These are phyloP conservation scores for Alternaria tenuissima DNA, from an alignment of 2,329 filamentous ascomycete species.

Conservation along the genomic window DNA sequence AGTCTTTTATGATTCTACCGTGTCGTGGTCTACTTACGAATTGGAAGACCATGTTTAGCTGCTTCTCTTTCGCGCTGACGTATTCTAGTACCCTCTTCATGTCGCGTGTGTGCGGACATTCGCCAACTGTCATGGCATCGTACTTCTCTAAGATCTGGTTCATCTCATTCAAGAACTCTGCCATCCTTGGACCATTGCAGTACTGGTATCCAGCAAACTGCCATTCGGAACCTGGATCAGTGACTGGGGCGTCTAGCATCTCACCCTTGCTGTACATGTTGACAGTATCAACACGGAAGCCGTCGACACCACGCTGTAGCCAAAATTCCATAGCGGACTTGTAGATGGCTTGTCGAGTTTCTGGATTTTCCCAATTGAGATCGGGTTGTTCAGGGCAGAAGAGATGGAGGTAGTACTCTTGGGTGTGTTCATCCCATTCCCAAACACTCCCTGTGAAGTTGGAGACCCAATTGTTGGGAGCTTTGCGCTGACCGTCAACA, in stretches of 20 bases:
- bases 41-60: slow-evolving; percentile 73
- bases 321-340: slow-evolving; percentile 76
- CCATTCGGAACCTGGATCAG: slow-evolving; percentile 42
- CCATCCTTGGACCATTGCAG: slow-evolving; percentile 73
- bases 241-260: slow-evolving; percentile 45
- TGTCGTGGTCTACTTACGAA: slow-evolving; percentile 44
- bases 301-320: slow-evolving; percentile 72
- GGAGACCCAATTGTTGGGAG: slow-evolving; percentile 79
- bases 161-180: slow-evolving; percentile 74
- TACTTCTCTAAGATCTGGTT: slow-evolving; percentile 65
- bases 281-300: slow-evolving; percentile 53
- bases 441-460: slow-evolving; percentile 70
- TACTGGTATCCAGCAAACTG: slow-evolving; percentile 59
- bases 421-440: slow-evolving; percentile 75
- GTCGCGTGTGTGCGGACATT: slow-evolving; percentile 70
- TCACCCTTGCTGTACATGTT: slow-evolving; percentile 51
- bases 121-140: slow-evolving; percentile 74
- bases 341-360: slow-evolving; percentile 74
- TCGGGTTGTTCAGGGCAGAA: slow-evolving; percentile 81
- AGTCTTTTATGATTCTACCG: too few species aligned
- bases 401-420: slow-evolving; percentile 77
- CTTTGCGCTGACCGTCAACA: slow-evolving; percentile 66
- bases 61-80: slow-evolving; percentile 64
- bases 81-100: slow-evolving; percentile 66
- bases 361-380: slow-evolving; percentile 82